Conservation (phyloP, 305 asterid species). For the Lippia alba region DNA sequence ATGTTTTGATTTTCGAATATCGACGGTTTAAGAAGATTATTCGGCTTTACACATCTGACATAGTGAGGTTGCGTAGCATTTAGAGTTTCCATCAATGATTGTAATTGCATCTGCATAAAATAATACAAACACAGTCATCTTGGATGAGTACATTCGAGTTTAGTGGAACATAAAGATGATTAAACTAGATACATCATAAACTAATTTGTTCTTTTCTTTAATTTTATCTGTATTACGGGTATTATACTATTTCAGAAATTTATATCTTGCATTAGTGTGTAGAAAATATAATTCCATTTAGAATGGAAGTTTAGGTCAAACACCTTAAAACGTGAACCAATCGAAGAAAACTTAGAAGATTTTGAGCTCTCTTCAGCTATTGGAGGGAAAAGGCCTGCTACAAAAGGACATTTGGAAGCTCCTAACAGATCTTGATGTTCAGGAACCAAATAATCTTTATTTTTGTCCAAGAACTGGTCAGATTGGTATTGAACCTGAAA, state of each 20-base stretch:
- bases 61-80: slow-evolving; percentile 98
- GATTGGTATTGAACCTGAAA: slow-evolving; percentile 91
- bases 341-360: slow-evolving; percentile 95
- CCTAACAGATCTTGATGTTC: slow-evolving; percentile 96
- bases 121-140: slow-evolving; percentile 31
- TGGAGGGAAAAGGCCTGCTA: slow-evolving; percentile 96
- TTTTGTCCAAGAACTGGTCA: slow-evolving; percentile 96
- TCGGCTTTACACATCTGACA: slow-evolving; percentile 97
- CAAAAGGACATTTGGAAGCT: slow-evolving; percentile 89
- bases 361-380: slow-evolving; percentile 80
- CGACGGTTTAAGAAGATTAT: slow-evolving; percentile 94
- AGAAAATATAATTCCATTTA: slow-evolving; percentile 12
- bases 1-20: slow-evolving; percentile 88
- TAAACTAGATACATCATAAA: slow-evolving; percentile 25
- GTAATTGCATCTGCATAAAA: slow-evolving; percentile 89
- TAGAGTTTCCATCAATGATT: slow-evolving; percentile 90
- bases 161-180: slow-evolving; percentile 25
- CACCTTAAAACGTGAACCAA: slow-evolving; percentile 99
- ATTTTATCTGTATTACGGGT: neutral
- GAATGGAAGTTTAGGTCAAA: slow-evolving; percentile 33
- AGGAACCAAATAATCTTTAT: slow-evolving; percentile 95
- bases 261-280: slow-evolving; percentile 3
- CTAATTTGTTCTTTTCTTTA: neutral
- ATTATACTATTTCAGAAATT: slow-evolving; percentile 11
- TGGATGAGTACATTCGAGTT: slow-evolving; percentile 29